These are phyloP conservation scores for Termitomyces sp. DNA, from an alignment of 768 basidiomycete species.

Conservation along the genomic window DNA sequence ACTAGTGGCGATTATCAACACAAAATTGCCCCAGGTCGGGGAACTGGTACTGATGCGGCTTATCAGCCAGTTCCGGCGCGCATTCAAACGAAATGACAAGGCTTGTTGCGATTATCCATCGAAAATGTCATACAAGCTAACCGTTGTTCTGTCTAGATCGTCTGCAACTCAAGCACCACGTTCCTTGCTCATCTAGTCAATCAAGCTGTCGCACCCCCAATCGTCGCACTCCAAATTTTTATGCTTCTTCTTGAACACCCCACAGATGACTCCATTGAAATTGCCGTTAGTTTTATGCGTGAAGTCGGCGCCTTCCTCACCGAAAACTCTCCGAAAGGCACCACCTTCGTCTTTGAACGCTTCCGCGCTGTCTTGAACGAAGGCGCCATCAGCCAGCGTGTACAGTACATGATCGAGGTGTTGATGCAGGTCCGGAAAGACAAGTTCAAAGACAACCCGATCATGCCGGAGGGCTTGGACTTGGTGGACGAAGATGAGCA, in stretches of 20 bases:
- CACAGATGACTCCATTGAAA: conserved; percentile 97
- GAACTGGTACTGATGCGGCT: conserved; percentile 86
- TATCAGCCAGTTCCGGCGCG: conserved; percentile 90
- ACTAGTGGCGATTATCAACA: conserved; percentile 91
- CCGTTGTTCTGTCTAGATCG: conserved; percentile 46
- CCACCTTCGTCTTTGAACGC: conserved; percentile 91
- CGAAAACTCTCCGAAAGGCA: conserved; percentile 93
- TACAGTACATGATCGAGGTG: conserved; percentile 99
- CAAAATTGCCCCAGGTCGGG: conserved; percentile 94
- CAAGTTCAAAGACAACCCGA: conserved; percentile 98
- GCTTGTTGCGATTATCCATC: conserved; percentile 32
- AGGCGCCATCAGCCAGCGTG: conserved; percentile 89
- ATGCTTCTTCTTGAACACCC: conserved; percentile 93
- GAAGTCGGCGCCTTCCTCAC: conserved; percentile 94
- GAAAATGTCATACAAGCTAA: not conserved
- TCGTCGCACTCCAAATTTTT: conserved; percentile 92
- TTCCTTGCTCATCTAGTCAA: conserved; percentile 92
- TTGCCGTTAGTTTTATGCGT: conserved; percentile 94
- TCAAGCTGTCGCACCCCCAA: conserved; percentile 89
- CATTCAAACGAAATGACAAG: conserved; percentile 98
- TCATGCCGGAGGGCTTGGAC: conserved; percentile 90
- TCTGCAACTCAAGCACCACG: conserved; percentile 90
- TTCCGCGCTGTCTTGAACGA: conserved; percentile 97
- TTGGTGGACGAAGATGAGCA: conserved; percentile 98
- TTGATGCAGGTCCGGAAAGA: conserved; percentile 99